phyloP scores from a whole-genome alignment of 1,284 basidiomycete species.

The Sporisorium scitamineum region DNA sequence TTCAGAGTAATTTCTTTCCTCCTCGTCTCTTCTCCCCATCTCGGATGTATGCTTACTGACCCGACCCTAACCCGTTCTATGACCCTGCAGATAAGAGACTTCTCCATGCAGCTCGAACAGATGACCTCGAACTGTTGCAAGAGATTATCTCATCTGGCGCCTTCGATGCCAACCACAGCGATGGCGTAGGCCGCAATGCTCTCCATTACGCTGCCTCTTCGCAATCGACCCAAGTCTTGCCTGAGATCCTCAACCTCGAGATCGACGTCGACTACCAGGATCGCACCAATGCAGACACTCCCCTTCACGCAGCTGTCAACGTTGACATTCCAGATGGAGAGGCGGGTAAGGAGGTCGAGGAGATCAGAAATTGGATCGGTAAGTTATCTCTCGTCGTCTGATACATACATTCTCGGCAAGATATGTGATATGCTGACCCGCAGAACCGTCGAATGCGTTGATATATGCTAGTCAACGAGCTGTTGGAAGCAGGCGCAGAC shows the following conservation, averaged over 20 bases:
- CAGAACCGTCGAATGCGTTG: neutral
- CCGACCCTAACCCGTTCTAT: neutral
- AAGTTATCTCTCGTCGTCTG: slow-evolving; percentile 25
- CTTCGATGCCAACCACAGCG: slow-evolving; percentile 61
- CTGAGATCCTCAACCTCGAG: slow-evolving; percentile 63
- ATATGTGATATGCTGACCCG: neutral
- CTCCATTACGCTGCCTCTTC: slow-evolving; percentile 63
- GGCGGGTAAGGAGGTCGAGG: slow-evolving; percentile 72
- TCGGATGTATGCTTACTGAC: neutral
- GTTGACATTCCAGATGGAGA: slow-evolving; percentile 67
- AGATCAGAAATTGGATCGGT: slow-evolving; percentile 74
- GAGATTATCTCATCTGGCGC: slow-evolving; percentile 51
- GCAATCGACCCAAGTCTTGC: slow-evolving; percentile 55
- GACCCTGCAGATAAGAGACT: slow-evolving; percentile 53
- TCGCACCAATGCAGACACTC: slow-evolving; percentile 80
- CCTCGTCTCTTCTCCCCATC: neutral
- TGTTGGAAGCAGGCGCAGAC: slow-evolving; percentile 64
- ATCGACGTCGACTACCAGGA: slow-evolving; percentile 89
- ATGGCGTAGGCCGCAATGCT: slow-evolving; percentile 65
- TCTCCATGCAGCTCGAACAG: slow-evolving; percentile 59
- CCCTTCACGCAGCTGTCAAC: slow-evolving; percentile 82
- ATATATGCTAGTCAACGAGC: slow-evolving; percentile 52
- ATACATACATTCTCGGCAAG: too few species aligned
- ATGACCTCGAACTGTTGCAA: slow-evolving; percentile 58
- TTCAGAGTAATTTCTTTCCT: slow-evolving; percentile 30